phyloP scores from a whole-genome alignment of 345 rosid species.

The Geranium brycei region DNA sequence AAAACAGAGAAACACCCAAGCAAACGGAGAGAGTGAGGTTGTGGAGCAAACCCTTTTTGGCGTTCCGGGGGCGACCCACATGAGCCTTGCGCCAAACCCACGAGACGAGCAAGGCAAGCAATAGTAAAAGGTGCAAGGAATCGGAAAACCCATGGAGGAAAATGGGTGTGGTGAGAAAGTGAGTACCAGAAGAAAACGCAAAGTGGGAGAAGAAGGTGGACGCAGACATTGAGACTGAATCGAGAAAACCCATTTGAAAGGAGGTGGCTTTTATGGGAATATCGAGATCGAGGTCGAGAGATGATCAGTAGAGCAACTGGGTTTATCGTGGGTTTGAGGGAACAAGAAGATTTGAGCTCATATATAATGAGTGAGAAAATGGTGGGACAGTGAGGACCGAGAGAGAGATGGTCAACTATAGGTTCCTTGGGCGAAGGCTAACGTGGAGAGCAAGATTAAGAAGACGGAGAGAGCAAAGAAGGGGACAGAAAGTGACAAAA shows the following conservation, averaged over 20 bases:
- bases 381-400: not conserved
- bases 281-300: too few species aligned
- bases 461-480: constrained; percentile 5
- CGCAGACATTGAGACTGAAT: constrained; percentile 5
- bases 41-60: constrained; percentile 10
- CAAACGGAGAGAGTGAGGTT: constrained; percentile 39
- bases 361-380: not conserved
- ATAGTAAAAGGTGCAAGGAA: constrained; percentile 31
- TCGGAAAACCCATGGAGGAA: constrained; percentile 29
- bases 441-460: constrained; percentile 23
- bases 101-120: constrained; percentile 20
- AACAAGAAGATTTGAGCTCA: not conserved
- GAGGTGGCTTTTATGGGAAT: not conserved
- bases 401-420: constrained; percentile 8
- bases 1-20: constrained; percentile 38
- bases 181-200: constrained; percentile 6
- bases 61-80: too few species aligned
- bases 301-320: too few species aligned
- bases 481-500: not conserved
- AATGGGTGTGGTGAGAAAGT: constrained; percentile 26
- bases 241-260: constrained; percentile 18
- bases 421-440: constrained; percentile 1
- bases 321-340: not conserved
- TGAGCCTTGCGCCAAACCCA: constrained; percentile 17
- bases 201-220: constrained; percentile 6